These are phyloP conservation scores for Daldinia sp. DNA, from an alignment of 2,329 filamentous ascomycete genomes.

Conservation along the genomic window DNA sequence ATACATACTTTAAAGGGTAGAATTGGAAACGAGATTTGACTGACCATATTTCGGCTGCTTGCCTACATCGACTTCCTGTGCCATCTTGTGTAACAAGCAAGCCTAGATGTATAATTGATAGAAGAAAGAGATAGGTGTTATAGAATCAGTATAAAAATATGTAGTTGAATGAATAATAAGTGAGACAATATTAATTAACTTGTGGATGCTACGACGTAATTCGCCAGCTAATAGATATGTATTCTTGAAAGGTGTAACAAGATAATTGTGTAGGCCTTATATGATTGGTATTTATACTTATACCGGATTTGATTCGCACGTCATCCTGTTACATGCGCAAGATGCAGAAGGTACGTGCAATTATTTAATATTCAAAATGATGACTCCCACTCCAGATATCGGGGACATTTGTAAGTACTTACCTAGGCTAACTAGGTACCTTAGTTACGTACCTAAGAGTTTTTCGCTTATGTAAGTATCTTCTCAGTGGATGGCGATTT, in stretches of 20 bases:
- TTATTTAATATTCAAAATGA: constrained; percentile 6
- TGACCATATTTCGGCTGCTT: constrained; percentile 47
- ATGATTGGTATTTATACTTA: not conserved
- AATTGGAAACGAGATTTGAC: constrained; percentile 30
- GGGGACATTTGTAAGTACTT: constrained; percentile 1
- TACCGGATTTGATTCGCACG: constrained; percentile 16
- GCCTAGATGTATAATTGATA: not conserved
- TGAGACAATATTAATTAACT: constrained; percentile 1
- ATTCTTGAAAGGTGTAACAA: constrained; percentile 1
- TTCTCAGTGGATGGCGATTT: not conserved
- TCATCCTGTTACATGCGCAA: constrained; percentile 9
- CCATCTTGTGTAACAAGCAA: constrained; percentile 37
- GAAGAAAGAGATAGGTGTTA: not conserved
- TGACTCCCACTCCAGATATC: constrained; percentile 22
- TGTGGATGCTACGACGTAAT: not conserved
- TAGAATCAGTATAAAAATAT: not conserved
- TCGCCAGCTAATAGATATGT: not conserved
- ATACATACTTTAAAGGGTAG: constrained; percentile 1
- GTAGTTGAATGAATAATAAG: not conserved
- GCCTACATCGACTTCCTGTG: constrained; percentile 31
- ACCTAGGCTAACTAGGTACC: too few relatives aligned
- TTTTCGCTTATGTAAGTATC: constrained; percentile 5
- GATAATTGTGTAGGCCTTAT: not conserved
- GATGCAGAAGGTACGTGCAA: not conserved
- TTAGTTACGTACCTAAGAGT: not conserved